These are phyloP conservation scores for Colletotrichum eremochloae DNA, from an alignment of 2,329 filamentous ascomycete genomes.

Conservation along the genomic window DNA sequence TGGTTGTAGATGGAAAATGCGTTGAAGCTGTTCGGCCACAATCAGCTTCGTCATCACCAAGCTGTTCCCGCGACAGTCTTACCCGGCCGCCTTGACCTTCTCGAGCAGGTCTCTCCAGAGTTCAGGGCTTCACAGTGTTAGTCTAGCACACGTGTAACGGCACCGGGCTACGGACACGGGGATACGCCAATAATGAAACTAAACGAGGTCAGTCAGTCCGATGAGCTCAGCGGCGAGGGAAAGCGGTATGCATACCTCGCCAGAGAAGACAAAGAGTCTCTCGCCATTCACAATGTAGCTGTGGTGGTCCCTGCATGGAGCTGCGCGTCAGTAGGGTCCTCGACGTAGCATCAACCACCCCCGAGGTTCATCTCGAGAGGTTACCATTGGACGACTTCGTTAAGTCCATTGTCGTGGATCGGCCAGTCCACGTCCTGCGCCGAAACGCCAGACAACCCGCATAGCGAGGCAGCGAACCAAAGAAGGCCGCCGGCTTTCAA, in stretches of 20 bases:
- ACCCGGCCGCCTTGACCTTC: conserved; percentile 58
- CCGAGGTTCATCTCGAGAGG: not conserved
- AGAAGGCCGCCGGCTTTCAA: conserved; percentile 31
- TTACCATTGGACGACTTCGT: conserved; percentile 51
- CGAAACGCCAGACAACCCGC: conserved; percentile 14
- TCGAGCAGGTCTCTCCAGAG: conserved; percentile 58
- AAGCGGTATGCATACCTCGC: conserved; percentile 49
- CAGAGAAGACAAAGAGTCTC: conserved; percentile 58
- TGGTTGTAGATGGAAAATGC: conserved; percentile 58
- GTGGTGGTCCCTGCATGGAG: conserved; percentile 54
- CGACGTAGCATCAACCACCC: not conserved
- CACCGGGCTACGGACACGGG: conserved; percentile 51
- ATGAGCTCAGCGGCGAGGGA: not conserved
- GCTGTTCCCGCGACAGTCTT: conserved; percentile 7
- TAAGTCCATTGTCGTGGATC: conserved; percentile 50
- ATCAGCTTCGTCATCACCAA: not conserved
- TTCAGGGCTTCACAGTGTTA: conserved; percentile 46
- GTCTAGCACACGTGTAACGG: not conserved
- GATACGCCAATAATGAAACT: conserved; percentile 59
- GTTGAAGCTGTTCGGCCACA: conserved; percentile 51
- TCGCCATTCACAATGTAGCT: conserved; percentile 57
- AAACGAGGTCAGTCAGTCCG: conserved; percentile 15
- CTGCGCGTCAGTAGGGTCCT: not conserved
- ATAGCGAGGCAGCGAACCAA: conserved; percentile 38
- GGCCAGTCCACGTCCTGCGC: conserved; percentile 45